A percentile compares a stretch with the other conserved stretches of the same genome.
phyloP scores from a whole-genome alignment of 441 rosid genomes.

The Erodium texanum region DNA sequence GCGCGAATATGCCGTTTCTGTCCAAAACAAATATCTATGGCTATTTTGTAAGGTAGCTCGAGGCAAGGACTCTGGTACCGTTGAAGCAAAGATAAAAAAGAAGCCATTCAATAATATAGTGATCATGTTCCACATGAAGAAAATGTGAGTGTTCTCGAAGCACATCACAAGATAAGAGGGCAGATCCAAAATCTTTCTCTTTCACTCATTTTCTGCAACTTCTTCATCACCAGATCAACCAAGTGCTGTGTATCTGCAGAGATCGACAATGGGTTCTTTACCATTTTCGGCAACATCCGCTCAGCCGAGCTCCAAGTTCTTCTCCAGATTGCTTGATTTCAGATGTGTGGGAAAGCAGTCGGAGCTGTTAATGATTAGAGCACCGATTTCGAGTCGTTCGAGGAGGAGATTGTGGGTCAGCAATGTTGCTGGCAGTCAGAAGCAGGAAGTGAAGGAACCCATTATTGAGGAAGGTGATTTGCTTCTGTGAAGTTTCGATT shows the following conservation, averaged over 20 bases:
- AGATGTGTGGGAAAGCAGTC: not conserved
- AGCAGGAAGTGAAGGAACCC: not conserved
- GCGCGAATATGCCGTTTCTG: not conserved
- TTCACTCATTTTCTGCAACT: not conserved
- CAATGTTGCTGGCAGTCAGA: constrained; percentile 2
- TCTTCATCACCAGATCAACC: not conserved
- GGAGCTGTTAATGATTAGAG: not conserved
- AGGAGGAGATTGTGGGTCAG: not conserved
- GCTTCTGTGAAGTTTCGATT: not conserved
- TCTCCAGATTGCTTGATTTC: not conserved
- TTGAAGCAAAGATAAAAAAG: not conserved
- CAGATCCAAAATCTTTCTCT: not conserved
- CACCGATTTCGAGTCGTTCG: not conserved
- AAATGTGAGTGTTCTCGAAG: not conserved
- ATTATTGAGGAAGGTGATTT: not conserved
- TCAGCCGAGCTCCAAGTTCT: not conserved
- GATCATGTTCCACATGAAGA: not conserved
- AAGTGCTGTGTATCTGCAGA: not conserved
- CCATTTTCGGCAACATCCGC: not conserved
- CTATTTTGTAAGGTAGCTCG: not conserved
- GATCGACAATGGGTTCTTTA: not conserved
- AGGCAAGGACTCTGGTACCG: not conserved
- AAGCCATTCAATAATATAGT: not conserved
- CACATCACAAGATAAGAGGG: not conserved
- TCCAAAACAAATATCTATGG: not conserved